Evolutionary conservation across 23 red algal species (phyloP).

Genomic region (Gracilaria domingensis): DNA sequence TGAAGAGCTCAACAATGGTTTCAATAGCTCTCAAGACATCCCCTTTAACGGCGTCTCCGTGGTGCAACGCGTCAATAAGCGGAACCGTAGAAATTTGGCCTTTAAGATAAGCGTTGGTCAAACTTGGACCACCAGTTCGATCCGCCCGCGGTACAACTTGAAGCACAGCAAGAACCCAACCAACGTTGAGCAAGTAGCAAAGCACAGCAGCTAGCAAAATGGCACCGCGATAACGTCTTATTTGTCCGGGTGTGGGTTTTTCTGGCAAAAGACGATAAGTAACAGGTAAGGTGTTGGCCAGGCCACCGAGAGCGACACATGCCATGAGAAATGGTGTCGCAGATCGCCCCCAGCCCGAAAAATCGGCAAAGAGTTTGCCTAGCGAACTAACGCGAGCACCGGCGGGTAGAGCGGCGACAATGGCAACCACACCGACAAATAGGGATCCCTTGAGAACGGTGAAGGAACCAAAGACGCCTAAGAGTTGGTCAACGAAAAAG

Average conservation of each 20-base stretch:
- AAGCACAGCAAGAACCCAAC: slow-evolving; percentile 84
- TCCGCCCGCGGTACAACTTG: slow-evolving; percentile 83
- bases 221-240: slow-evolving; percentile 55
- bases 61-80: slow-evolving; percentile 73
- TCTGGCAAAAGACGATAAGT: slow-evolving; percentile 69
- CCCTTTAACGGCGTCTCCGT: slow-evolving; percentile 25
- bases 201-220: slow-evolving; percentile 72
- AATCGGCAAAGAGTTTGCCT: slow-evolving; percentile 20
- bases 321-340: slow-evolving; percentile 85
- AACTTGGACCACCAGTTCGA: slow-evolving; percentile 4
- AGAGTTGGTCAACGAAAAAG: slow-evolving; percentile 58
- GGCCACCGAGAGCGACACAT: slow-evolving; percentile 82
- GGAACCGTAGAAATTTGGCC: slow-evolving; percentile 94
- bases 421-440: slow-evolving; percentile 59
- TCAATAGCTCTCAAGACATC: slow-evolving; percentile 41
- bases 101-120: slow-evolving; percentile 57
- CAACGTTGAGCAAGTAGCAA: slow-evolving; percentile 85
- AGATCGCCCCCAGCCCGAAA: slow-evolving; percentile 32
- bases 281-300: slow-evolving; percentile 89
- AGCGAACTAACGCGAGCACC: slow-evolving; percentile 21
- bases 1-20: slow-evolving; percentile 83
- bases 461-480: slow-evolving; percentile 60
- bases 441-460: slow-evolving; percentile 81
- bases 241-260: slow-evolving; percentile 38
- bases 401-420: slow-evolving; percentile 67